Evolutionary conservation across 805 yeast genomes (phyloP), one percentile per base, ranked within the genome.

Genomic region (Starmera amethionina): DNA sequence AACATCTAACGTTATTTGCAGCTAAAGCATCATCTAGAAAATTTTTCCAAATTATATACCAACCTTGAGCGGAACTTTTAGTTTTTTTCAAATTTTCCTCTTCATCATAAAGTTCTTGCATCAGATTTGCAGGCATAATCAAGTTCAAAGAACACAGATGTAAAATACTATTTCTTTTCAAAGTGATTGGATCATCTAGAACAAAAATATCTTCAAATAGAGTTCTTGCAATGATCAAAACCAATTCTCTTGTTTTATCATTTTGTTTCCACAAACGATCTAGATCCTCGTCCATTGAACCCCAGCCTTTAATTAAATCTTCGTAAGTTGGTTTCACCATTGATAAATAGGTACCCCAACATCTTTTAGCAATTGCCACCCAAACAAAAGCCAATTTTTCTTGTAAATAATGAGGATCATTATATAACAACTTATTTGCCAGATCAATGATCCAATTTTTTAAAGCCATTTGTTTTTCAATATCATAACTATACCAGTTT

Each of bases 171-270:
- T 82, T 75, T 52, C 97, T 71, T 48, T 78, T 82, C 30, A 89
- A 70, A 2, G 96, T 96, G 16, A 87, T 75, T 19, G 96, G 82
- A 56, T 93, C 99, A 49, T 93, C 97, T 37, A 93, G 68, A 39
- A 94, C 66, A 55, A 87, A 93, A 10, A 93, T 77, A 56, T 93
- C 99, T 62, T 93, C 99, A 55, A 90, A 93, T 14, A 93, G 62
- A 4, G 94, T 87, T 53, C 96, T 68, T 48, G 86, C 74, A 6
- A 93, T 82, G 36, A 83, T 76, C 19, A 90, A 64, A 3, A 89
- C 69, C 37, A 93, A 64, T 54, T 88, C 96, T 46, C 95, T 69
- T 4, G 89, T 71, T 19, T 75, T 72, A 14, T 68, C 60, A 39
- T 73, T 74, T 43, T 63, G 65, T 42, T 72, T 68, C 97, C 97